Evolutionary conservation across 305 asterid species (phyloP).

Genomic region (Ajuga reptans): DNA sequence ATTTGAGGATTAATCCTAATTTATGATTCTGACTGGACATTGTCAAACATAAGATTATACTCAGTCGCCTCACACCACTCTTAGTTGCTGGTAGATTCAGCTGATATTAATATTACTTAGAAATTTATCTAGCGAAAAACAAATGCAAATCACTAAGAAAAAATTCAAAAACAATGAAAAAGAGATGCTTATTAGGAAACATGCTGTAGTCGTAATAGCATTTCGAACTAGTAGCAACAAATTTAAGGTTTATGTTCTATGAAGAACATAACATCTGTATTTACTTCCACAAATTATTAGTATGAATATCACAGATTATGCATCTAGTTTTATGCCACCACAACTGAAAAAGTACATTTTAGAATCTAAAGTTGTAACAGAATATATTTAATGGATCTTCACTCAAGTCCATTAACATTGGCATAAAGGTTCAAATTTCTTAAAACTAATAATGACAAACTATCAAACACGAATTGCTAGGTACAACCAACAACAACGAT

Average conservation of each 20-base stretch:
- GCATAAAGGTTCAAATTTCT: neutral
- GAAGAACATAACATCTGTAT: neutral
- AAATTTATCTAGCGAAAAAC: no score
- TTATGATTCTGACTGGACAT: neutral
- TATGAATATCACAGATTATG: neutral
- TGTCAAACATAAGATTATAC: neutral
- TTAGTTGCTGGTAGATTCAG: neutral
- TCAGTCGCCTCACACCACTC: neutral
- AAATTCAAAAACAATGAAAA: neutral
- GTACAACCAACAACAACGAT: neutral
- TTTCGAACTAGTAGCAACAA: neutral
- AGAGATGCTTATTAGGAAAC: neutral
- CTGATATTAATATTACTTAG: no score
- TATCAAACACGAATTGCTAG: neutral
- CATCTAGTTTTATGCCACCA: neutral
- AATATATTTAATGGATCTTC: neutral
- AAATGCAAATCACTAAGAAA: neutral
- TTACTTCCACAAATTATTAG: neutral
- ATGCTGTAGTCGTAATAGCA: neutral
- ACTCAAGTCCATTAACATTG: neutral
- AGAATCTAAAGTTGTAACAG: neutral
- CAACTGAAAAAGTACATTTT: neutral
- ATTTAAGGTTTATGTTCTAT: neutral
- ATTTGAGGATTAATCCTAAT: neutral
- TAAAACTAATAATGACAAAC: neutral